A percentile compares a stretch with the other conserved stretches of the same genome.
Evolutionary conservation across 129 eudicot genomes (phyloP).

Genomic region (Chrysanthemum seticuspe): DNA sequence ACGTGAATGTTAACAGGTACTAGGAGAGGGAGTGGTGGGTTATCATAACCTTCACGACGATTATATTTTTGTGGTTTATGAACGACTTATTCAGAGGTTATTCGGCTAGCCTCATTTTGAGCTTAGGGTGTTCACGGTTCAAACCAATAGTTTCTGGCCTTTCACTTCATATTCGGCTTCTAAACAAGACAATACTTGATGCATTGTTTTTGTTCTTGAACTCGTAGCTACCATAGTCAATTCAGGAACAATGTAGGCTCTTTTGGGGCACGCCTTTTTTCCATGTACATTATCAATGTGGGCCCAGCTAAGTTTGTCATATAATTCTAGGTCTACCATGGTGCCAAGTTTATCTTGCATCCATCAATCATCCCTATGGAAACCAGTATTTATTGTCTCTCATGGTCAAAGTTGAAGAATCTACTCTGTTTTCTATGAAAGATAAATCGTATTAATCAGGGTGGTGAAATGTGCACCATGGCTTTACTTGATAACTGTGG

Average conservation of each 20-base stretch:
- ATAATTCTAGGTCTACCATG: neutral
- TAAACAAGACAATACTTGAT: neutral
- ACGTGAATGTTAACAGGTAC: too few species aligned
- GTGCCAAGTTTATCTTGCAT: neutral
- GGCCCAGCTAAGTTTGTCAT: neutral
- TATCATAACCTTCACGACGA: too few species aligned
- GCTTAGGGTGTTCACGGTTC: neutral
- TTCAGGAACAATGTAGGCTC: conserved; percentile 1
- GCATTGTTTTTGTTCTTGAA: neutral
- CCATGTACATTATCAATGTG: neutral
- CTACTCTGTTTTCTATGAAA: neutral
- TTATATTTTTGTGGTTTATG: too few species aligned
- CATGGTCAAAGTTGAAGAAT: conserved; percentile 7
- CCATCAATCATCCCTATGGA: neutral
- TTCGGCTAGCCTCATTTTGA: too few species aligned
- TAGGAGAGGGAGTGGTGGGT: too few species aligned
- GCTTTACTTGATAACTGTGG: too few species aligned
- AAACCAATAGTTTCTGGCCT: neutral
- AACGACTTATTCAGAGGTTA: too few species aligned
- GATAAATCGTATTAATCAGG: neutral
- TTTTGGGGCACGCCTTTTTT: neutral
- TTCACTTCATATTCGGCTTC: neutral
- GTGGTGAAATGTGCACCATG: too few species aligned
- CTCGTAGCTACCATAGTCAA: neutral
- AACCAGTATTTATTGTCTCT: conserved; percentile 9